Evolutionary conservation across 1,139 yeast species (phyloP).

Genomic region (Pichia sp.): DNA sequence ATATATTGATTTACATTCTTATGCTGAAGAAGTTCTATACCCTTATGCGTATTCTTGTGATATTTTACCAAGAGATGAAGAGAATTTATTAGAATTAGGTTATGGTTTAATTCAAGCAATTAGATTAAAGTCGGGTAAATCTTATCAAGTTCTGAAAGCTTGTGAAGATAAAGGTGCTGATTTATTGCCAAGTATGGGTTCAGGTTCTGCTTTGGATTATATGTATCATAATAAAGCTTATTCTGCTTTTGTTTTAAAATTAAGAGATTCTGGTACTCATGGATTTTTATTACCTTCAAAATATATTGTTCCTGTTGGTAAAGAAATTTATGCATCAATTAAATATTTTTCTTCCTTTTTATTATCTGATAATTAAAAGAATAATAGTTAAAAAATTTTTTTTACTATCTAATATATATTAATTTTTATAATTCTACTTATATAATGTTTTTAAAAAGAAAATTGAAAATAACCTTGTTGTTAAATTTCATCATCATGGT

Average conservation of each 20-base stretch:
- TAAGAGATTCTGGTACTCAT: constrained; percentile 77
- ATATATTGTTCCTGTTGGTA: constrained; percentile 69
- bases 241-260: constrained; percentile 79
- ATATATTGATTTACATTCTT: constrained; percentile 76
- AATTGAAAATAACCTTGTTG: neutral
- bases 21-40: constrained; percentile 73
- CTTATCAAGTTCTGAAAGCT: constrained; percentile 66
- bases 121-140: constrained; percentile 53
- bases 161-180: constrained; percentile 73
- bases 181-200: constrained; percentile 63
- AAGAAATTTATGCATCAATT: constrained; percentile 63
- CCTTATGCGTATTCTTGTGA: constrained; percentile 80
- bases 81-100: constrained; percentile 72
- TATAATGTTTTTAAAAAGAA: neutral
- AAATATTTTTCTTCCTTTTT: constrained; percentile 66
- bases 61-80: constrained; percentile 69
- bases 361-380: constrained; percentile 23
- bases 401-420: neutral
- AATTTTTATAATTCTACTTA: neutral
- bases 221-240: constrained; percentile 77
- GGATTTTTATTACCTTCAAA: constrained; percentile 75
- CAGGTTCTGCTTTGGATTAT: constrained; percentile 77
- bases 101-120: constrained; percentile 75
- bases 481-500: too few species aligned
- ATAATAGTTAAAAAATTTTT: neutral